A percentile compares a stretch with the other conserved stretches of the same genome.
phyloP scores from a whole-genome alignment of 2,329 filamentous ascomycete species.

The Aspergillus fijiensis region DNA sequence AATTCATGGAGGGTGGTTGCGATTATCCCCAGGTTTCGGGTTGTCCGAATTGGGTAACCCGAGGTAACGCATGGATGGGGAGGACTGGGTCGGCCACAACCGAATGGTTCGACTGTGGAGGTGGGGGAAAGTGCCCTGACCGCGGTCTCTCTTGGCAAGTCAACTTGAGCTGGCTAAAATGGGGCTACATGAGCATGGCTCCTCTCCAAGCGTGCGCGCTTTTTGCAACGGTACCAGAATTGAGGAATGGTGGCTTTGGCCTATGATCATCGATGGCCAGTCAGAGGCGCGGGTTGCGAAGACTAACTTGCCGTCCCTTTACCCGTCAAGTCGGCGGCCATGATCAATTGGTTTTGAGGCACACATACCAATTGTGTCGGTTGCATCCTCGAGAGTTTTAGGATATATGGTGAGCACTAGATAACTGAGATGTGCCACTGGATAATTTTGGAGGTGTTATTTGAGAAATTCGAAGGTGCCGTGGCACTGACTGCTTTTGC shows the following conservation, averaged over 20 bases:
- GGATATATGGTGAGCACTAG: neutral
- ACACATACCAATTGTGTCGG: neutral
- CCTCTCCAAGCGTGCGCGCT: neutral
- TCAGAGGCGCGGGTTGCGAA: conserved; percentile 1
- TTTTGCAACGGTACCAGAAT: neutral
- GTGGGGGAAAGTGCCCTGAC: neutral
- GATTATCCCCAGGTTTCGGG: neutral
- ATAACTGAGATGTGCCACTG: neutral
- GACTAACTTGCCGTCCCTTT: neutral
- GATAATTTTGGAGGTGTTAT: neutral
- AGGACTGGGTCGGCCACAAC: neutral
- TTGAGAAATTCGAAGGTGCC: neutral
- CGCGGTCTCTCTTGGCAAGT: neutral
- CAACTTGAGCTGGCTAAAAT: neutral
- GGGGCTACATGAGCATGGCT: neutral
- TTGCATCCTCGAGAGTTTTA: neutral
- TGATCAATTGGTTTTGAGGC: neutral
- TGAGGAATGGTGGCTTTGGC: neutral
- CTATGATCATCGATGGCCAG: neutral
- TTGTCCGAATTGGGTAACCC: neutral
- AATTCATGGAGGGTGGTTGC: neutral
- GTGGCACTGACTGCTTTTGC: neutral
- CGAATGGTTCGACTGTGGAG: conserved; percentile 3
- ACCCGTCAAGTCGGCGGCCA: neutral
- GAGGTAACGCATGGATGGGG: neutral